Evolutionary conservation across 345 rosid genomes (phyloP).

Genomic region (Geranium brycei): DNA sequence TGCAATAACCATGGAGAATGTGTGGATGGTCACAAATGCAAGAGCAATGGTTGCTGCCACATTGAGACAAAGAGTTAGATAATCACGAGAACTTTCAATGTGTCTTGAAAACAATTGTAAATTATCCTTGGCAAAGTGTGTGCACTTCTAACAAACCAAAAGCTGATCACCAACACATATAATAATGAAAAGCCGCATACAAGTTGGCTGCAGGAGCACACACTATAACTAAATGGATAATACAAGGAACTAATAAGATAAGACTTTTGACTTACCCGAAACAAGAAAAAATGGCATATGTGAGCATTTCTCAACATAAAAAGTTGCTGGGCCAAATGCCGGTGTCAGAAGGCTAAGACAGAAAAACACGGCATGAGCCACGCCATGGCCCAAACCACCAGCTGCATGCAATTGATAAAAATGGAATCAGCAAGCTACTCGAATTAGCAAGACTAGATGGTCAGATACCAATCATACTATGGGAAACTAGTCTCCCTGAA

Average conservation of each 20-base stretch:
- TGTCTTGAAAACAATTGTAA: background rate
- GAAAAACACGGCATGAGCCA: conserved; percentile 96
- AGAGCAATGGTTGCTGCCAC: conserved; percentile 77
- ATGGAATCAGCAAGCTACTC: conserved; percentile 14
- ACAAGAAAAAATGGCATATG: conserved; percentile 79
- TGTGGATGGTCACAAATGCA: conserved; percentile 81
- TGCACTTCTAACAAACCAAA: background rate
- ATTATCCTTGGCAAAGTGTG: conserved; percentile 4
- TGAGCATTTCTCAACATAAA: conserved; percentile 60
- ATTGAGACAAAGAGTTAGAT: conserved; percentile 16
- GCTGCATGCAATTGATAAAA: conserved; percentile 49
- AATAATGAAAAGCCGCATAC: background rate
- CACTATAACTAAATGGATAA: background rate
- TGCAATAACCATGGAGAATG: conserved; percentile 94
- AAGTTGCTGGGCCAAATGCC: conserved; percentile 95
- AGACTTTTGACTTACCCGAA: conserved; percentile 52
- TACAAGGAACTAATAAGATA: background rate
- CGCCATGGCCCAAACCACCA: conserved; percentile 99
- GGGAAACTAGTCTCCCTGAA: no score
- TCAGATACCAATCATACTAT: background rate
- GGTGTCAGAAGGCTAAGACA: conserved; percentile 87
- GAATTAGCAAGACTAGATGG: conserved; percentile 7
- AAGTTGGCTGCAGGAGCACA: background rate
- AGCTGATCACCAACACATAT: background rate
- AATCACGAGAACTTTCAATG: background rate